Conservation (phyloP, 2,329 filamentous ascomycete species). For the Trichoderma sp. region DNA sequence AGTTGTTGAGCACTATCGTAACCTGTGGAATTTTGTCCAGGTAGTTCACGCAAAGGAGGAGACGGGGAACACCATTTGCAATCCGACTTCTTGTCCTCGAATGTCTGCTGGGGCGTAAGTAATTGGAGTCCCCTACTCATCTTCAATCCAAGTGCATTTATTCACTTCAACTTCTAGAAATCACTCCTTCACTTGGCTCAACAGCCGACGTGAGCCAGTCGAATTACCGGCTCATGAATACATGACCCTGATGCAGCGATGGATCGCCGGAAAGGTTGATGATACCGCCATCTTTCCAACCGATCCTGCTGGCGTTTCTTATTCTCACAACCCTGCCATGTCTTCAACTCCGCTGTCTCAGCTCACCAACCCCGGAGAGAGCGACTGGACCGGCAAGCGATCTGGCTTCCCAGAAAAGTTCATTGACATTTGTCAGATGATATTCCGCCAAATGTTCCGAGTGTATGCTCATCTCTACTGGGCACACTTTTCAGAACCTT, state of each 20-base stretch:
- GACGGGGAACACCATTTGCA: constrained; percentile 78
- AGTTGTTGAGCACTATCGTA: constrained; percentile 92
- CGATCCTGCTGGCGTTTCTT: constrained; percentile 71
- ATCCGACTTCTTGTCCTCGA: constrained; percentile 77
- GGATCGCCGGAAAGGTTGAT: constrained; percentile 95
- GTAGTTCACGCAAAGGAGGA: constrained; percentile 86
- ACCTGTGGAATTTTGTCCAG: constrained; percentile 85
- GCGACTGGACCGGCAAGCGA: constrained; percentile 84
- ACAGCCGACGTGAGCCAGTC: constrained; percentile 81
- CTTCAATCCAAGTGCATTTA: not conserved
- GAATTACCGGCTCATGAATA: constrained; percentile 92
- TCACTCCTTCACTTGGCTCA: constrained; percentile 95
- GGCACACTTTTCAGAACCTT: constrained; percentile 84
- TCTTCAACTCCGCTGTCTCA: constrained; percentile 62
- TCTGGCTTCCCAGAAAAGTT: constrained; percentile 93
- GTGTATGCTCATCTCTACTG: constrained; percentile 98
- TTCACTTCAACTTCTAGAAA: constrained; percentile 53
- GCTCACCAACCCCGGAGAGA: constrained; percentile 61
- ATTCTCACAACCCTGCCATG: constrained; percentile 62
- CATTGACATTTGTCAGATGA: constrained; percentile 84
- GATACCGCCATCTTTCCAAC: constrained; percentile 90
- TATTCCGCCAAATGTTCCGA: constrained; percentile 98
- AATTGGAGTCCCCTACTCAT: not conserved
- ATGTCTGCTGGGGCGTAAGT: constrained; percentile 94
- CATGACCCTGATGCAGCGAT: constrained; percentile 93